These are phyloP conservation scores for Pleurotus cornucopiae DNA, from an alignment of 768 basidiomycete genomes.

Conservation along the genomic window DNA sequence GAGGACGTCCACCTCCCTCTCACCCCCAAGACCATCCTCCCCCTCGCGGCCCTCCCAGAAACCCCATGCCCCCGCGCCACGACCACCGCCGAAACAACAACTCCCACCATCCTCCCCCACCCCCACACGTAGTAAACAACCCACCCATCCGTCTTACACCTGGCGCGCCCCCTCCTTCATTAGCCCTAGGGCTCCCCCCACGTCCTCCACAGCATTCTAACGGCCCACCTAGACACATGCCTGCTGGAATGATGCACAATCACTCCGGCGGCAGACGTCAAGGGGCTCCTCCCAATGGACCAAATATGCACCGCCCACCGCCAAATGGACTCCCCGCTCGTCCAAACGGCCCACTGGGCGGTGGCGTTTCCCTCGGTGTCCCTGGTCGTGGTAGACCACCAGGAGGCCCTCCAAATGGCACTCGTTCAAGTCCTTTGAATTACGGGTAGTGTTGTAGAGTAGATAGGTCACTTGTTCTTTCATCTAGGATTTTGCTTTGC, in stretches of 20 bases:
- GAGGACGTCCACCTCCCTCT: slow-evolving; percentile 13
- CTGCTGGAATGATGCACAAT: slow-evolving; percentile 7
- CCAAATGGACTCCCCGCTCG: background rate
- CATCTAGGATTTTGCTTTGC: no score
- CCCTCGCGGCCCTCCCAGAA: slow-evolving; percentile 21
- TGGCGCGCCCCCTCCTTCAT: background rate
- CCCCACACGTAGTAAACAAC: slow-evolving; percentile 15
- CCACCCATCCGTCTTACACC: slow-evolving; percentile 25
- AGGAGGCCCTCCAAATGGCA: slow-evolving; percentile 9
- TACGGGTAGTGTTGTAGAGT: background rate
- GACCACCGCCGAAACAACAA: slow-evolving; percentile 14
- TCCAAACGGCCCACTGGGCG: slow-evolving; percentile 7
- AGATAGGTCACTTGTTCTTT: no score
- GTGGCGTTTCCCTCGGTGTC: slow-evolving; percentile 9
- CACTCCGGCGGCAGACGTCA: slow-evolving; percentile 6
- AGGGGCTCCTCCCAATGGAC: slow-evolving; percentile 1
- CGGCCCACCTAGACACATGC: slow-evolving; percentile 5
- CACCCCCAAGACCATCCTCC: slow-evolving; percentile 13
- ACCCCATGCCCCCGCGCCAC: slow-evolving; percentile 16
- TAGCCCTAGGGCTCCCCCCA: slow-evolving; percentile 13
- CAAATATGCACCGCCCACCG: background rate
- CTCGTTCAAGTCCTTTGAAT: background rate
- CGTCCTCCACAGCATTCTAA: background rate
- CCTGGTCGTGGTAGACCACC: slow-evolving; percentile 10
- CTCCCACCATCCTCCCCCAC: slow-evolving; percentile 10